Conservation (phyloP, 805 yeast genomes). For the Metschnikowia amazonensis region DNA sequence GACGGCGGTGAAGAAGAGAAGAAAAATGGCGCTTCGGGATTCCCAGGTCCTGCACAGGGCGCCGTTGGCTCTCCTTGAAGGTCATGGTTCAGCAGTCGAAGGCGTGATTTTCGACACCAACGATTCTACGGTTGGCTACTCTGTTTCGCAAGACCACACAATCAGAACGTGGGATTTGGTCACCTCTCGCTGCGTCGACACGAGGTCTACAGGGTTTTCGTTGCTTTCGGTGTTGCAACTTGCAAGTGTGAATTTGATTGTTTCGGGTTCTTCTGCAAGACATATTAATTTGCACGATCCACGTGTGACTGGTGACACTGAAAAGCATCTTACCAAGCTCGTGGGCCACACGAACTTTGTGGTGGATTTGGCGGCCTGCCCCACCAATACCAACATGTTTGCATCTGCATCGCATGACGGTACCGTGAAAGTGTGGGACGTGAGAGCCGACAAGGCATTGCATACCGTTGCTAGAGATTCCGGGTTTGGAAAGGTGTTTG, state of each 20-base stretch:
- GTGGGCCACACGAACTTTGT: conserved; percentile 92
- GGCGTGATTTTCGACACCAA: conserved; percentile 68
- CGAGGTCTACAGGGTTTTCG: conserved; percentile 82
- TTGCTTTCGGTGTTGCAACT: conserved; percentile 71
- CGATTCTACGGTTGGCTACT: conserved; percentile 82
- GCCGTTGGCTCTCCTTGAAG: conserved; percentile 72
- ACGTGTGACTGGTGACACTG: conserved; percentile 57
- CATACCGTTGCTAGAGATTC: conserved; percentile 78
- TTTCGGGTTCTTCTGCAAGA: conserved; percentile 97
- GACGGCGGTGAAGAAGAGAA: conserved; percentile 82
- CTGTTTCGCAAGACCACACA: conserved; percentile 94
- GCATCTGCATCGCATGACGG: conserved; percentile 96
- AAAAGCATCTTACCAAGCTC: conserved; percentile 65
- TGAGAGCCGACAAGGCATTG: conserved; percentile 77
- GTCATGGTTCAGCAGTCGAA: conserved; percentile 86
- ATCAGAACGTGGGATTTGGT: conserved; percentile 95
- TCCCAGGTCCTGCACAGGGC: conserved; percentile 75
- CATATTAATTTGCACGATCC: conserved; percentile 95
- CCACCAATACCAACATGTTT: conserved; percentile 76
- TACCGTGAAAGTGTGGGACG: conserved; percentile 92
- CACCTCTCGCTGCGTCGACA: conserved; percentile 79
- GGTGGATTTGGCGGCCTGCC: conserved; percentile 67
- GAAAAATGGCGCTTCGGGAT: conserved; percentile 75
- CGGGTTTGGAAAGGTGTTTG: conserved; percentile 65
- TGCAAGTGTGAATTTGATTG: conserved; percentile 64